These are phyloP conservation scores for Lentinus polychrous DNA, from an alignment of 1,284 basidiomycete genomes.

Conservation along the genomic window DNA sequence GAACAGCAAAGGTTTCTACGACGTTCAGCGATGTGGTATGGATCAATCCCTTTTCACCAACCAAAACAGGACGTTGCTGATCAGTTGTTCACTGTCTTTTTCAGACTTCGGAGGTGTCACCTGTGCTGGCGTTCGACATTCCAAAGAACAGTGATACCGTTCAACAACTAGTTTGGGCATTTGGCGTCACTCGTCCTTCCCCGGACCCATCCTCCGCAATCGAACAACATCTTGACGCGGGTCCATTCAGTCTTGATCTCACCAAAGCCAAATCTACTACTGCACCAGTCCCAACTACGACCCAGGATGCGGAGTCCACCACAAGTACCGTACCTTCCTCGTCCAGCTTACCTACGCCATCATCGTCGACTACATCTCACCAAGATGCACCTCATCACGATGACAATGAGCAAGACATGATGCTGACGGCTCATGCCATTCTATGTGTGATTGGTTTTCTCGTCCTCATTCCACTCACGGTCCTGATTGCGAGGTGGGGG, in stretches of 20 bases:
- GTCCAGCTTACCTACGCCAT: constrained; percentile 9
- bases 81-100: too few species aligned
- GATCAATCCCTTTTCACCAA: constrained; percentile 6
- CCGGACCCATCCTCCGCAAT: constrained; percentile 29
- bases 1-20: constrained; percentile 13
- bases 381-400: constrained; percentile 1
- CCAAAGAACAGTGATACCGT: constrained; percentile 20
- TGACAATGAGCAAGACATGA: constrained; percentile 25
- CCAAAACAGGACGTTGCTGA: background rate
- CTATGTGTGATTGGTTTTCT: constrained; percentile 52
- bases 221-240: constrained; percentile 40
- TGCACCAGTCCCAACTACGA: background rate
- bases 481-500: constrained; percentile 53
- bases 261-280: constrained; percentile 27
- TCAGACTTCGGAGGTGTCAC: constrained; percentile 13
- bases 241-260: constrained; percentile 38
- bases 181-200: constrained; percentile 37
- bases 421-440: constrained; percentile 47
- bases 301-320: too few species aligned
- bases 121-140: constrained; percentile 20
- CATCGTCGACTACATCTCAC: background rate
- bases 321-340: too few species aligned
- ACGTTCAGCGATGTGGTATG: constrained; percentile 14
- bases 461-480: constrained; percentile 51
- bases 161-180: constrained; percentile 53